Conservation (phyloP, 1,284 basidiomycete genomes). For the Boletellus sp. region DNA sequence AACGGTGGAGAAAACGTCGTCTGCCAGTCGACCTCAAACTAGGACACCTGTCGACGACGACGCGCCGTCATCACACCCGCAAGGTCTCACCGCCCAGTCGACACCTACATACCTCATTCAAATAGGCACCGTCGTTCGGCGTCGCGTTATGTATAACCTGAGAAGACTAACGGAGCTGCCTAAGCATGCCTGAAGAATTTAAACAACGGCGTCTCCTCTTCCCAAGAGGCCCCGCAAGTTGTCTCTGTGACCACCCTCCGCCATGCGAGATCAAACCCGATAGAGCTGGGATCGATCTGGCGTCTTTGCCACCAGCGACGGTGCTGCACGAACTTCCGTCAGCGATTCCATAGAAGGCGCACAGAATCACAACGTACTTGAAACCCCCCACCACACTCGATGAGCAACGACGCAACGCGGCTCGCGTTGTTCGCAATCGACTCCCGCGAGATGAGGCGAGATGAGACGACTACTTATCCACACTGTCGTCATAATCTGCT, state of each 20-base stretch:
- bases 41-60: constrained; percentile 29
- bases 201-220: constrained; percentile 25
- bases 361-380: background rate
- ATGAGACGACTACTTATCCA: constrained; percentile 29
- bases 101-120: constrained; percentile 39
- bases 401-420: constrained; percentile 4
- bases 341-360: background rate
- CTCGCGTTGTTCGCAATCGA: constrained; percentile 19
- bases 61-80: background rate
- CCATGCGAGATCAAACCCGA: constrained; percentile 44
- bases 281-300: constrained; percentile 33
- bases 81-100: background rate
- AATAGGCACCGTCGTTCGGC: constrained; percentile 36
- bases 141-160: constrained; percentile 19
- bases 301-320: constrained; percentile 38
- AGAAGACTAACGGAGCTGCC: constrained; percentile 27
- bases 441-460: constrained; percentile 38
- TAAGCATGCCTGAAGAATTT: constrained; percentile 27
- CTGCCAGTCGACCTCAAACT: constrained; percentile 38
- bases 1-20: constrained; percentile 42
- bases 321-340: constrained; percentile 22
- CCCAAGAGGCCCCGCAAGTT: constrained; percentile 29
- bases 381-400: background rate
- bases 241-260: constrained; percentile 36
- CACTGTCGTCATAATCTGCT: no score